Evolutionary conservation across 305 asterid genomes (phyloP), one percentile per base, ranked within the genome.

Genomic region (Caryopteris hybrid): DNA sequence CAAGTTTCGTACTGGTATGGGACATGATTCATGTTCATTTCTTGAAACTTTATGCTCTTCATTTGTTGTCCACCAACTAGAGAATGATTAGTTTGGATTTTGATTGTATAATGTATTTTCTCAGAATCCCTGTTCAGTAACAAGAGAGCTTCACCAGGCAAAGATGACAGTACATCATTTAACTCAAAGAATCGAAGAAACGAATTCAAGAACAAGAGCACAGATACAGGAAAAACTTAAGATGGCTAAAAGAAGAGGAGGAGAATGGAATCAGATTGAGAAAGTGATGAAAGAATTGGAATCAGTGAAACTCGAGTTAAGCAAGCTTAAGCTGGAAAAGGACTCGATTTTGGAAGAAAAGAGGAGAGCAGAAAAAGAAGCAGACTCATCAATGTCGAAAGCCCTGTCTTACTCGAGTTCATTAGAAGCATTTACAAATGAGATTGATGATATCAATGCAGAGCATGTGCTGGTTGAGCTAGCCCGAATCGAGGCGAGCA

Each of bases 391-490:
- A 13, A 9, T 39, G 58, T 77, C 52, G 39, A 78, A 74, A 76
- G 31, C 64, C 14, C 50, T 42, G 17, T 33, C 83, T 54, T 53
- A 29, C 53, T 43, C 72, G 50, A 72, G 78, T 52, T 70, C 80
- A 18, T 61, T 80, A n/a, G 81, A 75, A n/a, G 67, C 70, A 14
- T 78, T 89, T 9, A 71, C 58, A 52, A 55, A 71, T 68, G 82
- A 81, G 76, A 83, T 89, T 29, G 92, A 84, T 57, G 84, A 82
- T 55, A 70, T 79, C 20, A 71, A 82, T 2, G 96, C 84, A 75
- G 95, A 89, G 77, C 80, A 80, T 41, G 86, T 87, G 42, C 81
- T 85, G 29, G 93, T 84, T 23, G 95, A 89, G 81, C 67, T 89
- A 71, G 96, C 96, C 25, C 78, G 85, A 69, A 77, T 89, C 6